phyloP scores from a whole-genome alignment of 129 eudicot genomes.

The Logfia minima region DNA sequence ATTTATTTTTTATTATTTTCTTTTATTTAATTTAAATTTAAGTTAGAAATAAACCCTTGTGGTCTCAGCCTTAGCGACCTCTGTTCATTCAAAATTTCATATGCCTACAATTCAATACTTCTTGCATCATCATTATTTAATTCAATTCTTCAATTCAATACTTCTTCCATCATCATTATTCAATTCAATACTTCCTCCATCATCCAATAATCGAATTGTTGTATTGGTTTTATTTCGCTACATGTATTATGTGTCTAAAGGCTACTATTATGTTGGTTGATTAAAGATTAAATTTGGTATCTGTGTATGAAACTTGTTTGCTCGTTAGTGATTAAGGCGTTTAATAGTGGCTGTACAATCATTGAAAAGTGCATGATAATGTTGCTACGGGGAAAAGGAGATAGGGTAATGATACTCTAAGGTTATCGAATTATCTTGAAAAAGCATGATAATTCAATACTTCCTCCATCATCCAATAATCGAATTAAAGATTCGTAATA shows the following conservation, averaged over 20 bases:
- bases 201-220: not conserved
- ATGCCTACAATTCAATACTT: too few species aligned
- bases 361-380: not conserved
- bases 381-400: not conserved
- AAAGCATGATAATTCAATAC: not conserved
- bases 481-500: too few species aligned
- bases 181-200: too few species aligned
- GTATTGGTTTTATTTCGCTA: not conserved
- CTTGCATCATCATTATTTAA: too few species aligned
- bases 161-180: too few species aligned
- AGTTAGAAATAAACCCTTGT: too few species aligned
- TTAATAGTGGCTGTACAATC: not conserved
- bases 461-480: too few species aligned
- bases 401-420: not conserved
- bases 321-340: not conserved
- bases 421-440: constrained; percentile 9
- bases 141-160: too few species aligned
- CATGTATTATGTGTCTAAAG: not conserved
- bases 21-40: too few species aligned
- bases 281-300: constrained; percentile 2
- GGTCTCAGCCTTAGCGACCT: too few species aligned
- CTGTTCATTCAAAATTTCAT: too few species aligned
- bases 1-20: too few species aligned
- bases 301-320: not conserved
- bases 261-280: constrained; percentile 1